These are phyloP conservation scores for Triticum timopheevii DNA, from an alignment of 176 grass and related monocot species.

Conservation along the genomic window DNA sequence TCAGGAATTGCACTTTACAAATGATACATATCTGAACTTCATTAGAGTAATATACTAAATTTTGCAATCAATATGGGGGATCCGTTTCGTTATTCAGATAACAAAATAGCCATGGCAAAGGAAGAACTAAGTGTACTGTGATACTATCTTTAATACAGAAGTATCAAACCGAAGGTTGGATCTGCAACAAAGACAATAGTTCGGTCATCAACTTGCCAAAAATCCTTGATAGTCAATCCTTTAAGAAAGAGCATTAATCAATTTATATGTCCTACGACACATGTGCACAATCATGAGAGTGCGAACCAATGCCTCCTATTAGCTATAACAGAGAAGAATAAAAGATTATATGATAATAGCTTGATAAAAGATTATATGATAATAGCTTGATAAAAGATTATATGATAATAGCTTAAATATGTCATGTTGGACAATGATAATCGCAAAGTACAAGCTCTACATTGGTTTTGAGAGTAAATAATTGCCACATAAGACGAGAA, in stretches of 20 bases:
- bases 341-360: not conserved
- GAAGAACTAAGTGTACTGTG: not conserved
- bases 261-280: not conserved
- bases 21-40: not conserved
- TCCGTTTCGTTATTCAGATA: not conserved
- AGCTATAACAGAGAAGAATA: not conserved
- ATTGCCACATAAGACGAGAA: too few species aligned
- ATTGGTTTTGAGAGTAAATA: too few species aligned
- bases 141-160: not conserved
- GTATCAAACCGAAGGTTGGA: constrained; percentile 77
- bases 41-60: not conserved
- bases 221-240: constrained; percentile 94
- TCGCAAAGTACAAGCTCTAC: too few species aligned
- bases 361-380: not conserved
- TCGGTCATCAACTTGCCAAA: constrained; percentile 93
- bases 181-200: constrained; percentile 88
- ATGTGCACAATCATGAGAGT: not conserved
- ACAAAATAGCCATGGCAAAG: not conserved
- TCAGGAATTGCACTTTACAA: not conserved
- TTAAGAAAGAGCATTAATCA: constrained; percentile 17
- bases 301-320: too few species aligned
- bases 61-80: not conserved
- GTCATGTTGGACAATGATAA: not conserved
- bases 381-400: not conserved
- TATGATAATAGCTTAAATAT: not conserved